These are phyloP conservation scores for Aspergillus sp. DNA, from an alignment of 2,329 filamentous ascomycete species.

Conservation along the genomic window DNA sequence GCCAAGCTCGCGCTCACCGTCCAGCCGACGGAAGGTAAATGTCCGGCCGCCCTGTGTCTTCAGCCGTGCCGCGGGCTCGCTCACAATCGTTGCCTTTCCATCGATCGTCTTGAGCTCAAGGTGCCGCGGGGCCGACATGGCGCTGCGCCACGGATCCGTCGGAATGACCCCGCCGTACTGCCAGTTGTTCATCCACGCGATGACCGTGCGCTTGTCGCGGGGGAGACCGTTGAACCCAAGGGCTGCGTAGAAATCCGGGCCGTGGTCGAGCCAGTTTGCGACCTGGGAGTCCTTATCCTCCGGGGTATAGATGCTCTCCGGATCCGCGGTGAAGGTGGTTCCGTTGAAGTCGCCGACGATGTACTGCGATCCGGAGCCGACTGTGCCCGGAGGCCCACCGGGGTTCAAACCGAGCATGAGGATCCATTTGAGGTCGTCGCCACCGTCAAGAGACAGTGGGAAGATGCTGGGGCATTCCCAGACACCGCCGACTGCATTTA, in stretches of 20 bases:
- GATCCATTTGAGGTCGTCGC: conserved; percentile 31
- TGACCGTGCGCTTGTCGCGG: conserved; percentile 18
- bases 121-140: conserved; percentile 29
- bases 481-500: conserved; percentile 31
- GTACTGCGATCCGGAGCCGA: conserved; percentile 35
- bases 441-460: conserved; percentile 23
- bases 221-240: conserved; percentile 29
- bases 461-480: conserved; percentile 38
- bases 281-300: no score
- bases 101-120: conserved; percentile 26
- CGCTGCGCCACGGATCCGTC: conserved; percentile 32
- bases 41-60: not conserved
- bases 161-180: conserved; percentile 30
- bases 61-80: conserved; percentile 20
- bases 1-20: no score
- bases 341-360: conserved; percentile 34
- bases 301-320: conserved; percentile 14
- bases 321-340: conserved; percentile 28
- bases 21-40: conserved; percentile 8
- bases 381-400: conserved; percentile 33
- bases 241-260: conserved; percentile 36
- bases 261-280: conserved; percentile 35
- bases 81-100: conserved; percentile 21
- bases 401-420: conserved; percentile 32
- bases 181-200: conserved; percentile 39